phyloP scores from a whole-genome alignment of 108 stramenopile species.

The Fragilariopsis cylindrus region DNA sequence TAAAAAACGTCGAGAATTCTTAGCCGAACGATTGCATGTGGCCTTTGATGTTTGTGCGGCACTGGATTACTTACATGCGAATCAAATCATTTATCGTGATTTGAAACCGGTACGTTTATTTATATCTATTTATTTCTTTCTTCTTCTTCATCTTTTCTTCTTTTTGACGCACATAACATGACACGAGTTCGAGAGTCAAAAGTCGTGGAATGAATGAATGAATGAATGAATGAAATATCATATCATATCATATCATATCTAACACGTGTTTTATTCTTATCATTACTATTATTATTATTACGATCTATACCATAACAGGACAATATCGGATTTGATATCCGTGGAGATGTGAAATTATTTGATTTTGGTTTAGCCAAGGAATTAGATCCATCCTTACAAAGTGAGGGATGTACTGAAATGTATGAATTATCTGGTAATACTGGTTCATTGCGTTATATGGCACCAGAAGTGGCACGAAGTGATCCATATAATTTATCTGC shows the following conservation, averaged over 20 bases:
- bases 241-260: too few relatives aligned
- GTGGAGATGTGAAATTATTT: conserved; percentile 64
- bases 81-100: conserved; percentile 75
- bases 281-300: not conserved
- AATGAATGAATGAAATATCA: too few relatives aligned
- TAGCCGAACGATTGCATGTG: conserved; percentile 64
- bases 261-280: not conserved
- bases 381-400: conserved; percentile 41
- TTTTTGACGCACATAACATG: not conserved
- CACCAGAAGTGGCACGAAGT: conserved; percentile 60
- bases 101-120: conserved; percentile 47
- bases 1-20: conserved; percentile 40
- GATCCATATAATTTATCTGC: conserved; percentile 74
- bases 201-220: not conserved
- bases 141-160: not conserved
- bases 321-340: conserved; percentile 64
- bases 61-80: conserved; percentile 66
- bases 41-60: conserved; percentile 79
- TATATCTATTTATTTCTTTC: not conserved
- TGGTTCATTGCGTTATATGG: conserved; percentile 79
- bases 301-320: conserved; percentile 13
- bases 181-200: not conserved
- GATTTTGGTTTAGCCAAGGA: conserved; percentile 69
- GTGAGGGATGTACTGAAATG: conserved; percentile 48
- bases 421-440: conserved; percentile 82